A percentile compares a stretch with the other conserved stretches of the same genome.
These are phyloP conservation scores for Kodamaea hsintzibuensis DNA, from an alignment of 805 yeast genomes.

Conservation along the genomic window DNA sequence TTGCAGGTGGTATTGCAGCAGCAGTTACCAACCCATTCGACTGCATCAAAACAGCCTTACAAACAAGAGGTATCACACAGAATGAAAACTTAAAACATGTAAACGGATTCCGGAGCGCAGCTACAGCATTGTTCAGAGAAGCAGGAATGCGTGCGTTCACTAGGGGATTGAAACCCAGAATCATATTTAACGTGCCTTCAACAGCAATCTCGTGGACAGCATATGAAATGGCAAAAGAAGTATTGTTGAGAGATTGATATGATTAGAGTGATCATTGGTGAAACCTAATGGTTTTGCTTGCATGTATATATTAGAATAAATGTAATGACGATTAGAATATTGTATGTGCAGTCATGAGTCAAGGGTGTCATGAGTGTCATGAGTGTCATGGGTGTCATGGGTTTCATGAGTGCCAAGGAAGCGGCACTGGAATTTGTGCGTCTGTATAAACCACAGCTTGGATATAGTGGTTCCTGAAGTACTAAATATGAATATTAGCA, in stretches of 20 bases:
- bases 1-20: conserved; percentile 94
- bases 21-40: conserved; percentile 94
- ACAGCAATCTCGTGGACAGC: conserved; percentile 98
- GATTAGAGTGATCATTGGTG: background rate
- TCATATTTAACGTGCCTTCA: conserved; percentile 89
- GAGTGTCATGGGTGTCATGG: too few species aligned
- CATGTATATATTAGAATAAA: conserved; percentile 8
- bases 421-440: too few species aligned
- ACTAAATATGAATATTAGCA: too few species aligned
- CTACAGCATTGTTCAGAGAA: conserved; percentile 58
- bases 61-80: conserved; percentile 66
- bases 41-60: conserved; percentile 87
- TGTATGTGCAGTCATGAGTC: too few species aligned
- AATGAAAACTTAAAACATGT: conserved; percentile 53
- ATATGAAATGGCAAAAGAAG: conserved; percentile 92
- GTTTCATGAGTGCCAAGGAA: too few species aligned
- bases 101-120: conserved; percentile 70
- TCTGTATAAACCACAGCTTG: too few species aligned
- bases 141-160: conserved; percentile 69
- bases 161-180: conserved; percentile 88
- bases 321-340: background rate
- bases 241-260: conserved; percentile 38
- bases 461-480: too few species aligned
- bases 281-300: background rate
- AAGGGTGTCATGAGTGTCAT: too few species aligned